A percentile compares a stretch with the other conserved stretches of the same genome.
Evolutionary conservation across 257 asterid species (phyloP).

Genomic region (Solanum chiquidenum): DNA sequence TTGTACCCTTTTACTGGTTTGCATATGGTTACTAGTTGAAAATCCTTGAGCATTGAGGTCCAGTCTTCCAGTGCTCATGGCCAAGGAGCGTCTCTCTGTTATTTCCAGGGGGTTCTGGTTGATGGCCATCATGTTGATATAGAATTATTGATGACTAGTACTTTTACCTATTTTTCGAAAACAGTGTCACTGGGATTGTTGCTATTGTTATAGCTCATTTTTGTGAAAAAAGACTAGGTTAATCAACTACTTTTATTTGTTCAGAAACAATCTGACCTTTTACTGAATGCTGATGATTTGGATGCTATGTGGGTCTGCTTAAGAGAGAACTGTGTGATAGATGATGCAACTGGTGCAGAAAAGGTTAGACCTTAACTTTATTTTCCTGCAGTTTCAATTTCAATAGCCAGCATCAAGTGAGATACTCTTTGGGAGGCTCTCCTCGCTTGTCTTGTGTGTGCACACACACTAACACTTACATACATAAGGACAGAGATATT

Average conservation of each 20-base stretch:
- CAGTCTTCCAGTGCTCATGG: not conserved
- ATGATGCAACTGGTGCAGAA: constrained; percentile 99
- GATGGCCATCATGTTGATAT: not conserved
- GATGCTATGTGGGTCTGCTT: constrained; percentile 99
- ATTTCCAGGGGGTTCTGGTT: not conserved
- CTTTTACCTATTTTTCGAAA: not conserved
- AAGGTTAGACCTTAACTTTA: constrained; percentile 38
- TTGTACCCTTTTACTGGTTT: not conserved
- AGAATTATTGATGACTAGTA: not conserved
- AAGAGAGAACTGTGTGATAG: constrained; percentile 95
- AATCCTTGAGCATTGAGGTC: not conserved
- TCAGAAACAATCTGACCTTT: constrained; percentile 96
- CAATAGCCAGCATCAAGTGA: not conserved
- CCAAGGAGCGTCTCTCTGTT: not conserved
- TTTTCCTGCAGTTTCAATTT: not conserved
- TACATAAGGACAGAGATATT: not conserved
- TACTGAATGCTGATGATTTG: constrained; percentile 98
- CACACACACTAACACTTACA: not conserved
- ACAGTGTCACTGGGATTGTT: not conserved
- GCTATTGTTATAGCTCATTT: not conserved
- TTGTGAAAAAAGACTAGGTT: not conserved
- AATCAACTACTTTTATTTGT: constrained; percentile 5
- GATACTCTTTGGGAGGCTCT: not conserved
- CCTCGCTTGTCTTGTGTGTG: not conserved
- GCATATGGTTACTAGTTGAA: not conserved